A percentile compares a stretch with the other conserved stretches of the same genome.
These are phyloP conservation scores for Oryza rufipogon DNA, from an alignment of 176 grass and related monocot species.

Conservation along the genomic window DNA sequence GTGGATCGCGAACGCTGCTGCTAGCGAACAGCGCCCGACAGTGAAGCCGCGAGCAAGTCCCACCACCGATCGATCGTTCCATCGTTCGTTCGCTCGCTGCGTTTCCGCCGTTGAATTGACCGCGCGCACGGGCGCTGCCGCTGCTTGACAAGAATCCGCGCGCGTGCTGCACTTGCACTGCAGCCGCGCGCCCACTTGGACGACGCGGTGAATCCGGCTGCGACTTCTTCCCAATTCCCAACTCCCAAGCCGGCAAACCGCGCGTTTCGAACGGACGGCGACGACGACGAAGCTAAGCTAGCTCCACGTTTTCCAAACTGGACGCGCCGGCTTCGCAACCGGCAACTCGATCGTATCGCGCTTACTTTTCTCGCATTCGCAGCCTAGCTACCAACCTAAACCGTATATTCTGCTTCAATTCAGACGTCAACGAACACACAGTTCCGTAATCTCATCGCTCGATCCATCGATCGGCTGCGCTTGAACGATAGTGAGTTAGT, in stretches of 20 bases:
- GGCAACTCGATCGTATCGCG: no score
- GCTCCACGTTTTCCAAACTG: neutral
- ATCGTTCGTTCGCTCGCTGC: no score
- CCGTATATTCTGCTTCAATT: neutral
- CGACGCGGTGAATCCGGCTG: neutral
- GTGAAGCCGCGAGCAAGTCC: neutral
- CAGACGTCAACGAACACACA: neutral
- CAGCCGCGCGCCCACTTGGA: neutral
- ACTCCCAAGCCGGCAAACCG: neutral
- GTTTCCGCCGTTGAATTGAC: neutral
- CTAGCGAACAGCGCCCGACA: no score
- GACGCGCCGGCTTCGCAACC: no score
- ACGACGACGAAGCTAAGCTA: neutral
- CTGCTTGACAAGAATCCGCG: no score
- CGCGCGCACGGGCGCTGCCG: no score
- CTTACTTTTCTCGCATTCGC: no score
- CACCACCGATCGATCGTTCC: no score
- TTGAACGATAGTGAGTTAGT: neutral
- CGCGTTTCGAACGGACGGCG: neutral
- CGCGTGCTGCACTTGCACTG: no score
- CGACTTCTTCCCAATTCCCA: no score
- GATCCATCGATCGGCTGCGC: neutral
- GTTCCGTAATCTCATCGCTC: neutral
- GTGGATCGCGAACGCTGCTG: no score
- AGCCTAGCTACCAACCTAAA: neutral